phyloP scores from a whole-genome alignment of 2,329 filamentous ascomycete species.

The Penicillium paneum region DNA sequence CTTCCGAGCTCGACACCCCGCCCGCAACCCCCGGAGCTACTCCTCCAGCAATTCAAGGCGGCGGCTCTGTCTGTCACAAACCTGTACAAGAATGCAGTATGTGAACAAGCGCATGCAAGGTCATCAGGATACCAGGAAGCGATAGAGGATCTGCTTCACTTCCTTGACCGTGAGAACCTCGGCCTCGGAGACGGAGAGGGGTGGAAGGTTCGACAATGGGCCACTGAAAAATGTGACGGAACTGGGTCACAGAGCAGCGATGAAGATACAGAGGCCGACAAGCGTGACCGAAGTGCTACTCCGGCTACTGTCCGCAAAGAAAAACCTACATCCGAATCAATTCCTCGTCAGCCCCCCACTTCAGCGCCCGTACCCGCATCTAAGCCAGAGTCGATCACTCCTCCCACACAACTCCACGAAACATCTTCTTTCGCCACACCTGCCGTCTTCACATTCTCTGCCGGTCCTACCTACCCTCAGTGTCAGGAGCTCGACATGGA shows the following conservation, averaged over 20 bases:
- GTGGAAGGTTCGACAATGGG: constrained; percentile 62
- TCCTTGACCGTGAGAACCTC: constrained; percentile 77
- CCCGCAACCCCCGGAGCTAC: constrained; percentile 50
- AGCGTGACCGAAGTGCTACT: constrained; percentile 37
- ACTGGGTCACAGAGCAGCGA: constrained; percentile 39
- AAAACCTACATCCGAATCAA: constrained; percentile 25
- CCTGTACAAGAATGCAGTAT: constrained; percentile 86
- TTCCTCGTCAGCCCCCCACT: constrained; percentile 28
- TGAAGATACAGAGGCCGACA: constrained; percentile 44
- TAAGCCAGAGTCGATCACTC: constrained; percentile 18
- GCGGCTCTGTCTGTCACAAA: constrained; percentile 93
- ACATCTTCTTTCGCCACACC: constrained; percentile 26
- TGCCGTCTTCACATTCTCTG: constrained; percentile 45
- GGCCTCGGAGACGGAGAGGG: constrained; percentile 77
- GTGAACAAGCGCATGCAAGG: constrained; percentile 71
- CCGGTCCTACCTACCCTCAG: constrained; percentile 39
- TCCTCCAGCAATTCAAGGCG: constrained; percentile 85
- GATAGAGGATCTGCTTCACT: constrained; percentile 80
- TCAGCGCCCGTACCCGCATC: constrained; percentile 28
- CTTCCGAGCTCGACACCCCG: constrained; percentile 54
- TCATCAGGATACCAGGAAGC: constrained; percentile 90
- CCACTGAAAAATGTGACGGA: constrained; percentile 47
- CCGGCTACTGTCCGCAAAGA: constrained; percentile 36
- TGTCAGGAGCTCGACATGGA: constrained; percentile 41
- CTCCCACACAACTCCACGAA: constrained; percentile 25